phyloP scores from a whole-genome alignment of 208 protist genomes.

The Acanthamoeba royreba region DNA sequence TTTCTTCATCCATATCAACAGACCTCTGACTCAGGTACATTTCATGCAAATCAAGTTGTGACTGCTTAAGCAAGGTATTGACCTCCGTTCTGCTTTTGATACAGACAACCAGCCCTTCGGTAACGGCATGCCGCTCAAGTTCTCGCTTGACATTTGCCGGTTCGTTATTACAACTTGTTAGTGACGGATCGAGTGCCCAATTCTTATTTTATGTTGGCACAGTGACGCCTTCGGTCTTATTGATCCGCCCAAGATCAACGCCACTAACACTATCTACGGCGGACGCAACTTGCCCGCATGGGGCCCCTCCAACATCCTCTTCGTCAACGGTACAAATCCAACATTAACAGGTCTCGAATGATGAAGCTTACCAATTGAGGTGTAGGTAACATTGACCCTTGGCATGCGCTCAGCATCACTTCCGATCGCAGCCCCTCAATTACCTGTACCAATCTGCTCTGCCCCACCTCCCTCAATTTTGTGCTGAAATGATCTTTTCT shows the following conservation, averaged over 20 bases:
- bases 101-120: constrained; percentile 11
- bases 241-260: neutral
- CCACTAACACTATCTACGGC: constrained; percentile 15
- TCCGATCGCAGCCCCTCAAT: neutral
- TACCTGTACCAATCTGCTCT: neutral
- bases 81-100: too few relatives aligned
- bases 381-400: constrained; percentile 49
- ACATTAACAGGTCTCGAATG: neutral
- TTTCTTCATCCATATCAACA: neutral
- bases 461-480: neutral
- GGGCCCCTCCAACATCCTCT: constrained; percentile 35
- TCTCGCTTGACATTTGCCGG: neutral
- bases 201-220: too few relatives aligned
- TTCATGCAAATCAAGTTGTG: too few relatives aligned
- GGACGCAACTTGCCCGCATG: neutral
- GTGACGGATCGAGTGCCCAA: neutral
- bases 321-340: constrained; percentile 42
- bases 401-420: neutral
- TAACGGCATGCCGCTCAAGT: neutral
- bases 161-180: neutral
- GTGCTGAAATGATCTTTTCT: too few relatives aligned
- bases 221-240: constrained; percentile 16
- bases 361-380: neutral
- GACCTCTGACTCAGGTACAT: neutral
- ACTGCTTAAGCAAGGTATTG: too few relatives aligned